Base-by-base conservation (phyloP, 2,329 filamentous ascomycete genomes). In the Aschersonia sp. region DNA sequence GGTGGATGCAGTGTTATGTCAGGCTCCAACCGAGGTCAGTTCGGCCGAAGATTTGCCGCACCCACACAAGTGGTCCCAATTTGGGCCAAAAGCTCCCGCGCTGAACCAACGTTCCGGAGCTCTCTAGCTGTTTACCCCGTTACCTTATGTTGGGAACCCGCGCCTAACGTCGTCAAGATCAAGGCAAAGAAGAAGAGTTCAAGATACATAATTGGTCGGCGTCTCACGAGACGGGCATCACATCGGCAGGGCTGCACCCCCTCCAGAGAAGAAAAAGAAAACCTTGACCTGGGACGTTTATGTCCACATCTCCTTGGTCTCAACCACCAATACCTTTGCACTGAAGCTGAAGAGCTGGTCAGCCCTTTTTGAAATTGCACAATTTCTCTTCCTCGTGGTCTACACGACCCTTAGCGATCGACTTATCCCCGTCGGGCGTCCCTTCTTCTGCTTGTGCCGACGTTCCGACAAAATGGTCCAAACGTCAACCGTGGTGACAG, bases 401-500 rank as follows among this genome's bases (percentile, higher is more conserved):
- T 22, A 22, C 22, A 22, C 22, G 22, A 22, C 22, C 22, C 22
- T 22, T 2, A 22, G 22, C 22, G 22, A 22, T 22, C 22, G 22
- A 22, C 12, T 43, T 11, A 35, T 41, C 43, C 31, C 22, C 30
- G 32, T 14, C 32, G 30, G n/a, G 9, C 35, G 8, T 8, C 30
- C 35, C 40, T 32, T 31, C 4, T 37, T 43, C n/a, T 44, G 45
- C 48, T 29, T 47, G 45, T 41, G 41, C 14, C 31, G 35, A 14
- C 46, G 41, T 44, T 44, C 39, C 30, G 10, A n/a, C 29, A 53
- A 49, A 48, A 69, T 69, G 67, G 66, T 74, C 53, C 71, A 74
- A 62, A 65, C 71, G 52, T 70, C 67, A 53, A 76, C 71, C 54
- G 60, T 80, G 60, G 72, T 77, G 63, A 78, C 76, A 61, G 74